Conservation (phyloP, 2,329 filamentous ascomycete genomes). For the Pestalotiopsis fici region DNA sequence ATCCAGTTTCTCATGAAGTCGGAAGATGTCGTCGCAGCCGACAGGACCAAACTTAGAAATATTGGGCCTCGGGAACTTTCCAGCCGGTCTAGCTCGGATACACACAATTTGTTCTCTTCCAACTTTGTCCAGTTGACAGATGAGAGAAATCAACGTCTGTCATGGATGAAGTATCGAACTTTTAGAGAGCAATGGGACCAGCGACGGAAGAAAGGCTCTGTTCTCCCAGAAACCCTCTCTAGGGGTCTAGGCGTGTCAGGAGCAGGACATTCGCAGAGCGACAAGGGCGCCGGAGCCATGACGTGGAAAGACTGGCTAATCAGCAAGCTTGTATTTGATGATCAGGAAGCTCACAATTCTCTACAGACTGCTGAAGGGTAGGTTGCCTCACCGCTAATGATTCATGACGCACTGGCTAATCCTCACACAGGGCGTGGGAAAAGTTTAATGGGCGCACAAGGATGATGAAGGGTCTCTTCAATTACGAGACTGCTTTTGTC, state of each 20-base stretch:
- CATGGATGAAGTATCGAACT: constrained; percentile 7
- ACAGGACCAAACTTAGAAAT: background rate
- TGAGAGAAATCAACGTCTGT: background rate
- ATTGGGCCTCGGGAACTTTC: background rate
- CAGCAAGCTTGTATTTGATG: constrained; percentile 62
- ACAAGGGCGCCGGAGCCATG: background rate
- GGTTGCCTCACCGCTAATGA: constrained; percentile 11
- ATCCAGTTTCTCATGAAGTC: constrained; percentile 59
- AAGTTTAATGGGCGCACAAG: constrained; percentile 64
- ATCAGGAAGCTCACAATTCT: constrained; percentile 58
- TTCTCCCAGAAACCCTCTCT: background rate
- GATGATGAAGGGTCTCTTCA: constrained; percentile 62
- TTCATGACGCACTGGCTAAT: constrained; percentile 8
- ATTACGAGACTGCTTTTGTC: constrained; percentile 57
- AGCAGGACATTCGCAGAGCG: background rate
- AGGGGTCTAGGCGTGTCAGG: constrained; percentile 8
- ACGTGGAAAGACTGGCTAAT: constrained; percentile 51
- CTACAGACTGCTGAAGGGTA: constrained; percentile 56
- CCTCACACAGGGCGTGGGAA: constrained; percentile 48
- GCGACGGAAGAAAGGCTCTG: background rate
- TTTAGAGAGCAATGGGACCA: constrained; percentile 40
- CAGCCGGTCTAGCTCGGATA: background rate
- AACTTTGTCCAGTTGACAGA: background rate
- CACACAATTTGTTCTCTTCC: background rate
- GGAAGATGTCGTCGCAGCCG: background rate